Conservation (phyloP, 352 stramenopile genomes). For the Pythium phragmitis region DNA sequence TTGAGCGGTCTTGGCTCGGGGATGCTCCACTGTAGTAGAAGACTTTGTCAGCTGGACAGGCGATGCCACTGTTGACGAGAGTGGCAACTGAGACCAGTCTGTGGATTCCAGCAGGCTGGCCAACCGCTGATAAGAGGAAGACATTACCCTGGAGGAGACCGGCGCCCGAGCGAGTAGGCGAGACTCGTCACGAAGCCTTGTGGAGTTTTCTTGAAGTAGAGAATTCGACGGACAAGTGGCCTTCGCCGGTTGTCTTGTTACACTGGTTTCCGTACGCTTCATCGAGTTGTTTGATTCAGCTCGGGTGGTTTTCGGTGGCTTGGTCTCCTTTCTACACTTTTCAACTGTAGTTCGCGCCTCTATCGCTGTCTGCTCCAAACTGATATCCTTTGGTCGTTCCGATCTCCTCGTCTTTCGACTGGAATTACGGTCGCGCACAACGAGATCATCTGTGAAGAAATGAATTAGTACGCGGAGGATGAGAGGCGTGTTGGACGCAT, state of each 20-base stretch:
- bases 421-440: slow-evolving; percentile 11
- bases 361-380: background rate
- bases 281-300: background rate
- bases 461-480: no score
- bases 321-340: background rate
- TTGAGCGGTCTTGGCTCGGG: background rate
- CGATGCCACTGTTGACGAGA: slow-evolving; percentile 10
- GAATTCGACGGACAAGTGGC: background rate
- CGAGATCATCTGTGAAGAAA: slow-evolving; percentile 11
- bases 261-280: background rate
- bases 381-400: background rate
- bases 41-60: slow-evolving; percentile 10
- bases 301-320: background rate
- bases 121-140: slow-evolving; percentile 32
- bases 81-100: slow-evolving; percentile 46
- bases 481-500: no score
- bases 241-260: background rate
- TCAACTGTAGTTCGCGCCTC: no score
- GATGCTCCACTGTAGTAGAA: background rate
- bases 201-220: background rate
- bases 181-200: background rate
- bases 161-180: background rate
- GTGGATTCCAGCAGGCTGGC: slow-evolving; percentile 66
- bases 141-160: background rate
- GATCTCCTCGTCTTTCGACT: background rate